A percentile compares a stretch with the other conserved stretches of the same genome.
These are phyloP conservation scores for Heterococcus sp. DNA, from an alignment of 108 stramenopile species.

Conservation along the genomic window DNA sequence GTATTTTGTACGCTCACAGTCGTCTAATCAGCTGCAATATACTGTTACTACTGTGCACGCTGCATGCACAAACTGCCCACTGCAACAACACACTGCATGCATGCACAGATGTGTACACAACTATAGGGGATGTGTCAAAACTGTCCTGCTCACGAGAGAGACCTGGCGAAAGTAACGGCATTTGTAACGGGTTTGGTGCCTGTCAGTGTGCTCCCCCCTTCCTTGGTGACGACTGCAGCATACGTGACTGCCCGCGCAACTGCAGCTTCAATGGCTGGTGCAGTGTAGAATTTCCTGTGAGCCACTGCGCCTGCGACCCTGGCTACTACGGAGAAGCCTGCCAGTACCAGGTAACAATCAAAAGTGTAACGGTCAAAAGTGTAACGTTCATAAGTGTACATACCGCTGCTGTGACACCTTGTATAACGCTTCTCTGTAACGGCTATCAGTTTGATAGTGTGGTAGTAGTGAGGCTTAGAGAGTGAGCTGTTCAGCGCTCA, in stretches of 20 bases:
- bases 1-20: too few relatives aligned
- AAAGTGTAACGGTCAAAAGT: too few relatives aligned
- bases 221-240: constrained; percentile 71
- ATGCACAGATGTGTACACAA: constrained; percentile 14
- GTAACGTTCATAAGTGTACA: too few relatives aligned
- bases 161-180: constrained; percentile 69
- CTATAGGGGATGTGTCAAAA: constrained; percentile 45
- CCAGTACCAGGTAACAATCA: constrained; percentile 39
- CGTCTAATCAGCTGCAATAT: too few relatives aligned
- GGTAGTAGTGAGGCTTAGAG: too few relatives aligned
- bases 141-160: constrained; percentile 57
- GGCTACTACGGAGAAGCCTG: constrained; percentile 74
- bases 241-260: constrained; percentile 66
- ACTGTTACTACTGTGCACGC: too few relatives aligned
- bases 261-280: constrained; percentile 80
- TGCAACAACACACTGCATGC: too few relatives aligned
- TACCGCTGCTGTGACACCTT: too few relatives aligned
- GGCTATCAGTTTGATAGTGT: too few relatives aligned
- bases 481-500: too few relatives aligned
- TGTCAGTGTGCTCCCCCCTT: constrained; percentile 83
- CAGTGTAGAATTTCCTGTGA: constrained; percentile 75
- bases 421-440: too few relatives aligned
- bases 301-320: constrained; percentile 73
- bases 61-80: too few relatives aligned
- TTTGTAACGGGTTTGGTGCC: constrained; percentile 78